These are phyloP conservation scores for Paspalum vaginatum DNA, from an alignment of 176 grass and related monocot genomes.

Conservation along the genomic window DNA sequence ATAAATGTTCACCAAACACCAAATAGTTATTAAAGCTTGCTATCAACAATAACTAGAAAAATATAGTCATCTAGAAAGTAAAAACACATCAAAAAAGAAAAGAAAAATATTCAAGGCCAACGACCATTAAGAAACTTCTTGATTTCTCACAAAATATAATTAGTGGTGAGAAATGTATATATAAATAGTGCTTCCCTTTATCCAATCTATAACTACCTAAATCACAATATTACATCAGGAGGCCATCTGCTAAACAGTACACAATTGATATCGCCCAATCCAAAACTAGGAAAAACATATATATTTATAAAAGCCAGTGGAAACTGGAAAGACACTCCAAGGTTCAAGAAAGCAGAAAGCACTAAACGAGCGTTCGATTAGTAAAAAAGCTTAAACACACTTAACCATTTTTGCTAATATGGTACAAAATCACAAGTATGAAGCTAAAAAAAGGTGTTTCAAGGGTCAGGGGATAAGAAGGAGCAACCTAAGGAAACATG, in stretches of 20 bases:
- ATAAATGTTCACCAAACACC: slow-evolving; percentile 29
- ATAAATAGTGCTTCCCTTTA: background rate
- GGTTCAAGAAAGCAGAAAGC: too few species aligned
- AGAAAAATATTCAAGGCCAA: slow-evolving; percentile 17
- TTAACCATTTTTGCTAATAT: too few species aligned
- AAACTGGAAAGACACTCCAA: background rate
- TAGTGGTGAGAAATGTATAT: background rate
- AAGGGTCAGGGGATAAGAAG: too few species aligned
- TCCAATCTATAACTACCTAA: background rate
- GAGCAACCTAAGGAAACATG: too few species aligned
- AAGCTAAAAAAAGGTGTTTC: too few species aligned
- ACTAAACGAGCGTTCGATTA: too few species aligned
- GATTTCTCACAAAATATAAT: background rate
- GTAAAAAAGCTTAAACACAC: too few species aligned
- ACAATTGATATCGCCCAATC: background rate
- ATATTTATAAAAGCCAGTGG: background rate
- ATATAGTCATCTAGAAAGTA: background rate
- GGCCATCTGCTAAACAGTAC: background rate
- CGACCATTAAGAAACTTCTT: background rate
- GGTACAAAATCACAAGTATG: too few species aligned
- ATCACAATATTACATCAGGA: background rate
- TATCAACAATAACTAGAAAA: slow-evolving; percentile 26
- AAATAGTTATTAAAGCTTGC: slow-evolving; percentile 7
- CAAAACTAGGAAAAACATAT: background rate
- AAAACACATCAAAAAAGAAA: slow-evolving; percentile 1